Percentiles rank a stretch among this genome's conserved stretches.
Evolutionary conservation across 2,329 filamentous ascomycete genomes (phyloP).

Genomic region (Fusarium sulawesiense): DNA sequence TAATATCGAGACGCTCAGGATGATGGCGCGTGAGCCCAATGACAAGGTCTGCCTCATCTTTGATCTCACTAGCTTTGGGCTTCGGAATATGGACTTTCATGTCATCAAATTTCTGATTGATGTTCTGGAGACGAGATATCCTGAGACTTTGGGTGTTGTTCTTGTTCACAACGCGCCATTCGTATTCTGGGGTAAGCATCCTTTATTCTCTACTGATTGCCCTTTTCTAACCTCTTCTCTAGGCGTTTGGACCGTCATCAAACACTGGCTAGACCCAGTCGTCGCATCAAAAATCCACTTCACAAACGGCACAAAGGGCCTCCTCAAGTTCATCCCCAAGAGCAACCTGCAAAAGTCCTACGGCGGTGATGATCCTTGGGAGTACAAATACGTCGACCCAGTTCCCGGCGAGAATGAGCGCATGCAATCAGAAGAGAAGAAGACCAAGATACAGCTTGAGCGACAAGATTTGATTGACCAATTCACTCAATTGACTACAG

Average conservation of each 20-base stretch:
- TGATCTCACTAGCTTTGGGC: slow-evolving; percentile 76
- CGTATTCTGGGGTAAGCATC: slow-evolving; percentile 65
- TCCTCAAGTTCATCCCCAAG: slow-evolving; percentile 70
- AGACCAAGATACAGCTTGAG: slow-evolving; percentile 62
- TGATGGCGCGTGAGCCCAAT: slow-evolving; percentile 42
- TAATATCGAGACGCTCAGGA: slow-evolving; percentile 52
- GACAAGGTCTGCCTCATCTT: slow-evolving; percentile 64
- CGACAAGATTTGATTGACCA: slow-evolving; percentile 64
- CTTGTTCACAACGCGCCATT: slow-evolving; percentile 81
- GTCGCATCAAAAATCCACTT: slow-evolving; percentile 80
- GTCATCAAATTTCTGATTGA: slow-evolving; percentile 84
- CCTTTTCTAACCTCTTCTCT: not conserved
- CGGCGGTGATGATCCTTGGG: slow-evolving; percentile 74
- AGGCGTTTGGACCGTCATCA: slow-evolving; percentile 71
- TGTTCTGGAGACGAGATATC: slow-evolving; percentile 82
- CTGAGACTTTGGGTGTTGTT: slow-evolving; percentile 76
- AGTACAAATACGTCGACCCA: slow-evolving; percentile 74
- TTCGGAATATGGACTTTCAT: slow-evolving; percentile 81
- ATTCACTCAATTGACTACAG: slow-evolving; percentile 59
- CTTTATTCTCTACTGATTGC: not conserved
- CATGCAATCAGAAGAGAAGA: slow-evolving; percentile 50
- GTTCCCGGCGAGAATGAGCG: slow-evolving; percentile 67
- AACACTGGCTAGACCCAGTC: slow-evolving; percentile 80
- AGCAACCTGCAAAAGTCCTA: slow-evolving; percentile 68
- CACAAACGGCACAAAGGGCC: slow-evolving; percentile 70